Conservation (phyloP, 495 filamentous ascomycete species). For the Penicillium crystallinum region DNA sequence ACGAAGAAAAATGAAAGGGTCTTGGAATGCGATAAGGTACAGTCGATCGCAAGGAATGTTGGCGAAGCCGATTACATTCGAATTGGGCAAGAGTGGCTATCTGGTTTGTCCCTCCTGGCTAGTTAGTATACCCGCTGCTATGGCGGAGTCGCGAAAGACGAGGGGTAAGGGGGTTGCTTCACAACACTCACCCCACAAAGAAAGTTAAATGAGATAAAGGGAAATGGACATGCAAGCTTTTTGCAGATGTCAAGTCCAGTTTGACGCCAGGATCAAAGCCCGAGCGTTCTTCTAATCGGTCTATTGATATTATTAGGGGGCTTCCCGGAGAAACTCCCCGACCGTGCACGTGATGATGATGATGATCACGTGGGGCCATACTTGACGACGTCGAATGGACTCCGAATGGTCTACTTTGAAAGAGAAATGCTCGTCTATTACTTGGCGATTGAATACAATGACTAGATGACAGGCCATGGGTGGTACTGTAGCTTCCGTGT, state of each 20-base stretch:
- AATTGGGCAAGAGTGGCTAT: constrained; percentile 10
- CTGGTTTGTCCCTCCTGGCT: constrained; percentile 22
- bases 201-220: constrained; percentile 6
- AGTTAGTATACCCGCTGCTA: constrained; percentile 25
- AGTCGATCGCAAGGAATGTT: constrained; percentile 16
- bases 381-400: background rate
- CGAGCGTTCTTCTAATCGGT: constrained; percentile 12
- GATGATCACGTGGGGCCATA: constrained; percentile 6
- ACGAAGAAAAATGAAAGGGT: background rate
- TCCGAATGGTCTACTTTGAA: background rate
- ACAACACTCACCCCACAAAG: constrained; percentile 14
- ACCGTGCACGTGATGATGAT: constrained; percentile 14
- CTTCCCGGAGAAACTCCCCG: constrained; percentile 18
- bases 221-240: constrained; percentile 12
- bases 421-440: background rate
- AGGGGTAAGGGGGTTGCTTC: background rate
- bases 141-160: constrained; percentile 2
- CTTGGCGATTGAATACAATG: background rate
- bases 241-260: constrained; percentile 18
- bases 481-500: too few species aligned
- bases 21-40: constrained; percentile 1
- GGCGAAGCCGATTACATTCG: constrained; percentile 20
- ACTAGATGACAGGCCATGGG: too few species aligned
- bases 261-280: constrained; percentile 30
- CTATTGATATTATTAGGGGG: constrained; percentile 22